Conservation (phyloP, 2,329 filamentous ascomycete genomes). For the Hypomyces rosellus region DNA sequence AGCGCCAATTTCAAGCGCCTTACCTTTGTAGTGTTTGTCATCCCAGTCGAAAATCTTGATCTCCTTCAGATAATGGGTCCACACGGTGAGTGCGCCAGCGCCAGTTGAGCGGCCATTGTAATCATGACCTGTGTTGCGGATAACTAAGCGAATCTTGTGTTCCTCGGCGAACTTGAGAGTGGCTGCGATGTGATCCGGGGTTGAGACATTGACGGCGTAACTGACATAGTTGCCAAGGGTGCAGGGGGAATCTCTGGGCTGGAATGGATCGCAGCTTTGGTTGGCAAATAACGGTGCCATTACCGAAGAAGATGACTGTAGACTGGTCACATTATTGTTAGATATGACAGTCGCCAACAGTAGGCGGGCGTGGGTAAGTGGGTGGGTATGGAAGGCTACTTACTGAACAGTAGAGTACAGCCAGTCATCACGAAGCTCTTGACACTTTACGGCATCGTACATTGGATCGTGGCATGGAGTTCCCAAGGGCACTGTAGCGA, state of each 20-base stretch:
- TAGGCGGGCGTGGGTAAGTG: neutral
- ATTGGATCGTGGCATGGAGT: conserved; percentile 42
- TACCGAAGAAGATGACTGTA: conserved; percentile 17
- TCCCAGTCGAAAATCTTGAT: conserved; percentile 37
- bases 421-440: conserved; percentile 38
- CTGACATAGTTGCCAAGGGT: conserved; percentile 34
- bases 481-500: conserved; percentile 45
- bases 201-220: conserved; percentile 30
- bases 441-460: conserved; percentile 41
- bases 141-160: conserved; percentile 42
- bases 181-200: conserved; percentile 24
- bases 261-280: conserved; percentile 29
- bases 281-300: conserved; percentile 29
- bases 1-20: conserved; percentile 47
- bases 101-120: conserved; percentile 54
- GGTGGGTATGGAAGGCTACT: conserved; percentile 29
- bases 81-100: conserved; percentile 32
- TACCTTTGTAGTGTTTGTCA: conserved; percentile 39
- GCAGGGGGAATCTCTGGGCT: conserved; percentile 31
- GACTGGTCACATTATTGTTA: neutral
- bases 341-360: neutral
- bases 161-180: conserved; percentile 25
- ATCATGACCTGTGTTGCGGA: conserved; percentile 49
- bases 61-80: conserved; percentile 37
- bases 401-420: conserved; percentile 38